Base-by-base conservation (phyloP, 2,329 filamentous ascomycete species). In the Aspergillus felis region DNA sequence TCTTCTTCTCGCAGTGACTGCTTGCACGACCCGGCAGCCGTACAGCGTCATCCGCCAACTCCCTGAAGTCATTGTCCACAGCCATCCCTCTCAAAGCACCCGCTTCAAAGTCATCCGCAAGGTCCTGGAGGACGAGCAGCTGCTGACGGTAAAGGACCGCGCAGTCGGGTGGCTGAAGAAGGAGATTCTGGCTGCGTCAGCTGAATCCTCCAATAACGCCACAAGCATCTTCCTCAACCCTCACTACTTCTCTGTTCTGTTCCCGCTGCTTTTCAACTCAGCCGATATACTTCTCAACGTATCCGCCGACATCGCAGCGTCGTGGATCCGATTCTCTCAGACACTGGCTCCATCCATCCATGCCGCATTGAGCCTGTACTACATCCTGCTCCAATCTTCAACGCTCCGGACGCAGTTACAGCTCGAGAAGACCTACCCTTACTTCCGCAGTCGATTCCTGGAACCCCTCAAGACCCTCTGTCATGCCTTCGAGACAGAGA, bases 121-220 rank as follows among this genome's bases (percentile, higher is more conserved):
- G 48, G 81, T 83, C 2, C 72, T 86, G 3, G 80, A 84, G 60
- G 76, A 84, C 51, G 81, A 81, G 20, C 76, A 77, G 0, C 79
- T 82, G 57, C 77, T 80, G 49, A 81, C 82, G 17, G 77, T 83
- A 41, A 83, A 83, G 63, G 81, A 82, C 38, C 80, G 79, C 46
- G 84, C 83, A 2, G 79, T 87, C 4, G 79, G 80, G 35, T 87
- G 84, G 84, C 72, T 86, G 35, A 86, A 85, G 65, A 77, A 83
- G 44, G 84, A 86, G 65, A 81, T 84, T 0, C 75, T 86, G 4
- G 76, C 80, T 62, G 78, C 80, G 4, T 78, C 59, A 61, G 47
- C 35, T 8, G 55, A 49, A 22, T 54, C 61, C 5, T 35, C 59
- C 3, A 56, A 61, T 25, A 29, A 57, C n/a, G 63, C 66, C 14